phyloP scores from a whole-genome alignment of 805 yeast genomes.

The Tetrapisispora taiwanensis region DNA sequence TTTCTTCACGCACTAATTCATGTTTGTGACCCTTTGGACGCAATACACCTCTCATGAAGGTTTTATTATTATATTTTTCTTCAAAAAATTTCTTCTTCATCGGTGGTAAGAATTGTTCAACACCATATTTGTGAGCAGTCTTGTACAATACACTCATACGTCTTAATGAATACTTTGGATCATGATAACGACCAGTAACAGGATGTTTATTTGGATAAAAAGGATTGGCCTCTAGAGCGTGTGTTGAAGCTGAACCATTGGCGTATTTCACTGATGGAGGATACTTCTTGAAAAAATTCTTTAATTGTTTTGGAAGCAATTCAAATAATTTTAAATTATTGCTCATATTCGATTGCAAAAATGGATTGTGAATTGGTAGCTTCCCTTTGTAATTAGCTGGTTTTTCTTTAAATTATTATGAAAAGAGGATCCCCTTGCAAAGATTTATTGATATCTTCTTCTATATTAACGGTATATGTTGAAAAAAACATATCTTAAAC shows the following conservation, averaged over 20 bases:
- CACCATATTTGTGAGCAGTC: constrained; percentile 72
- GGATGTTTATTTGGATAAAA: constrained; percentile 80
- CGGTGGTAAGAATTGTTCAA: constrained; percentile 62
- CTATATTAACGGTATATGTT: no score
- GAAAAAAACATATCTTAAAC: no score
- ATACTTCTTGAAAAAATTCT: constrained; percentile 64
- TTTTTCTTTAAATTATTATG: no score
- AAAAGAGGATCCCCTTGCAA: no score
- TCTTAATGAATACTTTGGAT: constrained; percentile 69
- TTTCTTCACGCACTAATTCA: constrained; percentile 55
- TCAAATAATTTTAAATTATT: constrained; percentile 31
- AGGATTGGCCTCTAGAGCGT: constrained; percentile 71
- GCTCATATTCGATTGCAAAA: neutral
- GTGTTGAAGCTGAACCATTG: constrained; percentile 50
- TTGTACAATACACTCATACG: constrained; percentile 77
- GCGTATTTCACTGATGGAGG: constrained; percentile 72
- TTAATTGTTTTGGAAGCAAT: constrained; percentile 59
- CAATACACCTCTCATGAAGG: constrained; percentile 65
- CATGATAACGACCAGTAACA: constrained; percentile 64
- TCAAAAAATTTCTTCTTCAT: constrained; percentile 55
- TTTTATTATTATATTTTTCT: constrained; percentile 62
- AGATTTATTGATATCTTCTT: no score
- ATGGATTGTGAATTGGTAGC: neutral
- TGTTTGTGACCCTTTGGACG: constrained; percentile 73
- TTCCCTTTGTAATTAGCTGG: no score